Evolutionary conservation across 1,284 basidiomycete genomes (phyloP).

Genomic region (Sanghuangporus weigelae): DNA sequence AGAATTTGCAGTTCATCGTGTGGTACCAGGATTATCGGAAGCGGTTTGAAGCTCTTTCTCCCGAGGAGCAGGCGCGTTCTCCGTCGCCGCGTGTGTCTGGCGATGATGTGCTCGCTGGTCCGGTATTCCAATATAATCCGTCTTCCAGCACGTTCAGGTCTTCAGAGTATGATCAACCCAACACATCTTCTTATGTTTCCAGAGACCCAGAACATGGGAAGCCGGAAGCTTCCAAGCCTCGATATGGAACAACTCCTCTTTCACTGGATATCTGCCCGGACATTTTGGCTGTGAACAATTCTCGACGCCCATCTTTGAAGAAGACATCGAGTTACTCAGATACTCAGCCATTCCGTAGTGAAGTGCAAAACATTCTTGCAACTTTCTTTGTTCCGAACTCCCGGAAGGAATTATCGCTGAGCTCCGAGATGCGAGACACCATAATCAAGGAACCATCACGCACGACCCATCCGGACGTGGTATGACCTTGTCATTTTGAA

Average conservation of each 20-base stretch:
- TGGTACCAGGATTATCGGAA: conserved; percentile 38
- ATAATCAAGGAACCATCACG: conserved; percentile 28
- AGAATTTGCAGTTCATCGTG: conserved; percentile 38
- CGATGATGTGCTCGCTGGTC: conserved; percentile 14
- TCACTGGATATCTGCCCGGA: neutral
- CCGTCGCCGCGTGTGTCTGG: conserved; percentile 10
- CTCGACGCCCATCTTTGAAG: conserved; percentile 11
- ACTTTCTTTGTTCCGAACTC: conserved; percentile 34
- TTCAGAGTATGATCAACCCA: neutral
- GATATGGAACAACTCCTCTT: neutral
- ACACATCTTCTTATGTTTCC: too few relatives aligned
- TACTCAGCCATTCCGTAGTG: conserved; percentile 28
- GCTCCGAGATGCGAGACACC: conserved; percentile 29
- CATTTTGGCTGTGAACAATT: neutral
- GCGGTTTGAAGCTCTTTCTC: conserved; percentile 30
- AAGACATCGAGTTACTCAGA: conserved; percentile 6
- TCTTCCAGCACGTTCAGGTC: conserved; percentile 12
- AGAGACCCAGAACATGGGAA: too few relatives aligned
- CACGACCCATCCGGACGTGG: conserved; percentile 36
- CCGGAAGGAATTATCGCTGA: conserved; percentile 33
- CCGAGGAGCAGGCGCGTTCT: conserved; percentile 20
- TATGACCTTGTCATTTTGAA: conserved; percentile 21
- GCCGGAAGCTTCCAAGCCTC: too few relatives aligned
- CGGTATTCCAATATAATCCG: conserved; percentile 19
- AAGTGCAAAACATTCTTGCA: conserved; percentile 31